phyloP scores from a whole-genome alignment of 139 green algal species.

The Yamagishiella unicocca region DNA sequence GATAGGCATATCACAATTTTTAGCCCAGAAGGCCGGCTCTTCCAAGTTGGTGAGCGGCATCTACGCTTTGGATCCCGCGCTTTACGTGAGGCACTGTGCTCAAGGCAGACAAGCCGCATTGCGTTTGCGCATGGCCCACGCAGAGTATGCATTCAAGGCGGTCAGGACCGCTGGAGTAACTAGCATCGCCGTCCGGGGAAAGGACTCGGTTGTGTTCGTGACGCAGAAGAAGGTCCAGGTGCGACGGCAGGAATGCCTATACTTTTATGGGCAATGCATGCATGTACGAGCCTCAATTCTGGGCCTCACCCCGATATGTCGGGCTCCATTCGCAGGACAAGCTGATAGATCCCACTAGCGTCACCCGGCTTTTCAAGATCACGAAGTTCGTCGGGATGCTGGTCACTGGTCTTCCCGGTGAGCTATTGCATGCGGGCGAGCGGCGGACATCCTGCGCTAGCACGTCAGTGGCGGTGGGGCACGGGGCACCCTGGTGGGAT shows the following conservation, averaged over 20 bases:
- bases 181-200: constrained; percentile 92
- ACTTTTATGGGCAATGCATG: not conserved
- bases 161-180: constrained; percentile 93
- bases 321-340: constrained; percentile 86
- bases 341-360: constrained; percentile 91
- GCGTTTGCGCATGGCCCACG: too few species aligned
- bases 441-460: too few species aligned
- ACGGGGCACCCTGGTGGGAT: too few species aligned
- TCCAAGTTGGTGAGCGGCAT: constrained; percentile 89
- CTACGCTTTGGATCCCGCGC: not conserved
- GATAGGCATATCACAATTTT: constrained; percentile 98
- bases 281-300: not conserved
- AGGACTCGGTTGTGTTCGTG: constrained; percentile 93
- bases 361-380: constrained; percentile 93
- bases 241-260: not conserved
- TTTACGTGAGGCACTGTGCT: constrained; percentile 23
- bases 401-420: constrained; percentile 87
- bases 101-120: too few species aligned
- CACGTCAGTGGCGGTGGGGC: too few species aligned
- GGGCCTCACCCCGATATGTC: not conserved
- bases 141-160: constrained; percentile 99
- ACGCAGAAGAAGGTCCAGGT: constrained; percentile 94
- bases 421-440: too few species aligned
- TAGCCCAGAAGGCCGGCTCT: constrained; percentile 93
- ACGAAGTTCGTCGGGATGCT: constrained; percentile 94